Percentiles rank a stretch among this genome's conserved stretches.
Evolutionary conservation across 2,329 filamentous ascomycete genomes (phyloP).

Genomic region (Clonostachys sp.): DNA sequence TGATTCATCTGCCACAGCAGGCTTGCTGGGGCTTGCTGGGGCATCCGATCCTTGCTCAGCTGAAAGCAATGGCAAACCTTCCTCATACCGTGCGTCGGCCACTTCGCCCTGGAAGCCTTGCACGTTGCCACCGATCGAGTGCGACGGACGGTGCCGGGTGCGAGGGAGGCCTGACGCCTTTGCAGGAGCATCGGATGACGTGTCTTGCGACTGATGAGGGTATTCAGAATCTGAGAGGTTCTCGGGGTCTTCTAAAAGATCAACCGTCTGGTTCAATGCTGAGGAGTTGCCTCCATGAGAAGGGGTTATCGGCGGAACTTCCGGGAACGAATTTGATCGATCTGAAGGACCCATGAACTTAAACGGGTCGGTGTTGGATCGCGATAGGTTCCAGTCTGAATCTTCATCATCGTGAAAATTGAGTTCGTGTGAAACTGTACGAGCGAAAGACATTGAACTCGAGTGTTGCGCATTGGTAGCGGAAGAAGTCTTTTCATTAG

Average conservation of each 20-base stretch:
- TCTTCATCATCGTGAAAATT: conserved; percentile 57
- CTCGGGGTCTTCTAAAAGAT: conserved; percentile 49
- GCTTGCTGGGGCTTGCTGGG: conserved; percentile 1
- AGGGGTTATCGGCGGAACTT: conserved; percentile 37
- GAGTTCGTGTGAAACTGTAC: conserved; percentile 59
- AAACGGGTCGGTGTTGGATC: conserved; percentile 52
- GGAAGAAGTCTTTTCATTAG: not conserved
- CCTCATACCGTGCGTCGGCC: conserved; percentile 60
- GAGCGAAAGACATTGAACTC: conserved; percentile 59
- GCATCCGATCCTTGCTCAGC: conserved; percentile 8
- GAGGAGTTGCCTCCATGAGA: conserved; percentile 9
- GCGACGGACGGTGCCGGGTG: conserved; percentile 12
- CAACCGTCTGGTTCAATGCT: conserved; percentile 35
- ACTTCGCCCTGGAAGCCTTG: conserved; percentile 32
- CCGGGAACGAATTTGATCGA: conserved; percentile 60
- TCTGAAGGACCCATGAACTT: conserved; percentile 53
- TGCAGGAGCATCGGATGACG: conserved; percentile 23
- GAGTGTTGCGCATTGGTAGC: conserved; percentile 38
- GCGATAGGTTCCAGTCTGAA: conserved; percentile 49
- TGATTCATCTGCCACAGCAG: not conserved
- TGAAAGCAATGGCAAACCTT: conserved; percentile 62
- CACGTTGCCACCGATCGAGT: conserved; percentile 37
- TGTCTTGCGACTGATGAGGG: conserved; percentile 25
- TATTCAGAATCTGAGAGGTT: conserved; percentile 17
- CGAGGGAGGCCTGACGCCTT: not conserved